Conservation (phyloP, 148 eudicot species). For the Linanthus parryae region DNA sequence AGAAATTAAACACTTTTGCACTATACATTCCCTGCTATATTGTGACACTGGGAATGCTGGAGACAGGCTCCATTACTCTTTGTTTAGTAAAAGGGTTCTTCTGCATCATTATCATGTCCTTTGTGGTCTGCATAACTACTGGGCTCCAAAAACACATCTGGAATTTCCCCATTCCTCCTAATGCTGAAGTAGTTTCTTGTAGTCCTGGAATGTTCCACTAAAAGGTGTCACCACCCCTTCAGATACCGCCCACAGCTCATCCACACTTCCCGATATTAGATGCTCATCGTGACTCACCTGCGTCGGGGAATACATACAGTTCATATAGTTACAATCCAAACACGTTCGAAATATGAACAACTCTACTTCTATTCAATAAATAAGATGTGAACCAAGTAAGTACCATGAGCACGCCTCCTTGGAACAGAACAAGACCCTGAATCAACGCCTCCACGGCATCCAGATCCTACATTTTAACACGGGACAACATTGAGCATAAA, state of each 20-base stretch:
- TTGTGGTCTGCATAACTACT: too few relatives aligned
- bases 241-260: conserved; percentile 95
- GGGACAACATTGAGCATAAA: not conserved
- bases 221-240: conserved; percentile 76
- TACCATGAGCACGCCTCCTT: conserved; percentile 99
- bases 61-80: too few relatives aligned
- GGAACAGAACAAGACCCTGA: conserved; percentile 96
- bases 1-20: too few relatives aligned
- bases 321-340: not conserved
- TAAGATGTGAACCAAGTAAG: too few relatives aligned
- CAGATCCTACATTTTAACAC: conserved; percentile 56
- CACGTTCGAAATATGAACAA: not conserved
- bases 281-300: conserved; percentile 99
- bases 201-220: conserved; percentile 84
- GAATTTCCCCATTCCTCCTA: conserved; percentile 7
- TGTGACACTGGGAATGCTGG: too few relatives aligned
- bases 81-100: too few relatives aligned
- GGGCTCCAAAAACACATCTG: too few relatives aligned
- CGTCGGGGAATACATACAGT: not conserved
- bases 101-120: too few relatives aligned
- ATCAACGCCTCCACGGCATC: conserved; percentile 99
- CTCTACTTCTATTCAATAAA: too few relatives aligned
- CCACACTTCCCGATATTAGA: conserved; percentile 92
- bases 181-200: conserved; percentile 82
- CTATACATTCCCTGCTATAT: too few relatives aligned